Evolutionary conservation across 2,329 filamentous ascomycete species (phyloP), one percentile per base, ranked within the genome.

Genomic region (Verticillium tricorpus): DNA sequence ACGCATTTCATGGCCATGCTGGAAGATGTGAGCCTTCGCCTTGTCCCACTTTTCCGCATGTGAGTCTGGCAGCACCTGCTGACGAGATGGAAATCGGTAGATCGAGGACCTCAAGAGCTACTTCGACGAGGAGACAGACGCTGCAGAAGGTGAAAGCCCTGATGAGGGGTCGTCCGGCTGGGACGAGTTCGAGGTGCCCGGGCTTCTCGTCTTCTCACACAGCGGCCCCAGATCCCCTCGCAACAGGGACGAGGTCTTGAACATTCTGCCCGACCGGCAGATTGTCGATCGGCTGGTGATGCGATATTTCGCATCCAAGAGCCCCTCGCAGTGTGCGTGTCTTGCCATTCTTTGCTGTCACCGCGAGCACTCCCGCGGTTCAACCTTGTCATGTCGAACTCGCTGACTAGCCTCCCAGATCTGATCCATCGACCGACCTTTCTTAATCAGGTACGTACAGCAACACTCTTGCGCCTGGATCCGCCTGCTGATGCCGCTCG

Each of bases 1-100:
- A 86, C 84, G 55, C 84, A 87, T 63, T 85, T 83, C 65, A 81
- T 85, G 74, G 84, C 84, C 2, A 85, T 87, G 71, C 71, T 87
- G 12, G 82, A 86, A 67, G 82, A 87, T 74, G 84, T 86, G 66
- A 77, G 80, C 72, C 25, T 35, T 9, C 3, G 31, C 57, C 56
- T 7, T 52, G 58, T 34, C 55, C 8, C 12, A 8, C 6, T 5
- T 9, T n/a, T n/a, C 37, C 2, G 28, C 34, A 22, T 14, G 19
- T 8, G 55, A 17, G 7, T 17, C 34, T 12, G 22, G 40, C 19
- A 12, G 45, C 22, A 19, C 12, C 12, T 31, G 17, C 34, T 35
- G 17, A 65, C 40, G 56, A 57, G 40, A 55, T 57, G 28, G 50
- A 6, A 6, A 34, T 28, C 54, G 34, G 12, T 66, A 86, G 82